Evolutionary conservation across 1,284 basidiomycete genomes (phyloP).

Genomic region (Leccinum insolens): DNA sequence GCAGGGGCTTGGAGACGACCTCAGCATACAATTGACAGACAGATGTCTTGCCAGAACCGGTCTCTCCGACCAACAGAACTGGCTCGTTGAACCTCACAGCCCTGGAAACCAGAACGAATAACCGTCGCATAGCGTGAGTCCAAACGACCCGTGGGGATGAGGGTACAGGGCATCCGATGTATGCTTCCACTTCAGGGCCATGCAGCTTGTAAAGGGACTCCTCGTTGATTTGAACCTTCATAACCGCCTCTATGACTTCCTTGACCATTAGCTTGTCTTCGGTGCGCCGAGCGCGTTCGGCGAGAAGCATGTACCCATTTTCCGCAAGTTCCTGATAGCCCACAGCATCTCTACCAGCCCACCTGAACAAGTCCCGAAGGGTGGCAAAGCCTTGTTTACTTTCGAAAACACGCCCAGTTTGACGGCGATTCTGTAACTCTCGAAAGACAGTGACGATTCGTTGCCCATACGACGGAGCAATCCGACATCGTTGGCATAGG

Average conservation of each 20-base stretch:
- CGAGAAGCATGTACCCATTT: constrained; percentile 97
- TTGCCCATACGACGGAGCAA: constrained; percentile 91
- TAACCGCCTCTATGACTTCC: constrained; percentile 88
- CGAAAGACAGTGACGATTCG: constrained; percentile 92
- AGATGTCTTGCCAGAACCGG: constrained; percentile 97
- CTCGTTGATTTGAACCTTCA: constrained; percentile 88
- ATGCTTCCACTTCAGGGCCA: constrained; percentile 47
- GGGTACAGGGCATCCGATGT: constrained; percentile 62
- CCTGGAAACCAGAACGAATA: constrained; percentile 84
- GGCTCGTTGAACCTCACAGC: constrained; percentile 93
- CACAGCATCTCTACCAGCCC: constrained; percentile 90
- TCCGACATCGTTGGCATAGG: constrained; percentile 84
- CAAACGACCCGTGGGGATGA: constrained; percentile 69
- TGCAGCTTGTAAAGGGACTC: constrained; percentile 68
- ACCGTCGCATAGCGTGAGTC: constrained; percentile 91
- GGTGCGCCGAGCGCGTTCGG: constrained; percentile 82
- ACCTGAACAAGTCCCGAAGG: constrained; percentile 95
- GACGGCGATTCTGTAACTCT: constrained; percentile 91
- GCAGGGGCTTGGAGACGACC: constrained; percentile 63
- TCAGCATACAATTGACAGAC: constrained; percentile 91
- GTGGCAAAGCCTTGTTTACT: constrained; percentile 98
- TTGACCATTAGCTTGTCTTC: constrained; percentile 93
- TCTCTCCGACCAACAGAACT: constrained; percentile 97
- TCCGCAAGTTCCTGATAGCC: constrained; percentile 93
- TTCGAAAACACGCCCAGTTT: constrained; percentile 93